phyloP scores from a whole-genome alignment of 2,329 filamentous ascomycete species.

The Lachnellula cervina region DNA sequence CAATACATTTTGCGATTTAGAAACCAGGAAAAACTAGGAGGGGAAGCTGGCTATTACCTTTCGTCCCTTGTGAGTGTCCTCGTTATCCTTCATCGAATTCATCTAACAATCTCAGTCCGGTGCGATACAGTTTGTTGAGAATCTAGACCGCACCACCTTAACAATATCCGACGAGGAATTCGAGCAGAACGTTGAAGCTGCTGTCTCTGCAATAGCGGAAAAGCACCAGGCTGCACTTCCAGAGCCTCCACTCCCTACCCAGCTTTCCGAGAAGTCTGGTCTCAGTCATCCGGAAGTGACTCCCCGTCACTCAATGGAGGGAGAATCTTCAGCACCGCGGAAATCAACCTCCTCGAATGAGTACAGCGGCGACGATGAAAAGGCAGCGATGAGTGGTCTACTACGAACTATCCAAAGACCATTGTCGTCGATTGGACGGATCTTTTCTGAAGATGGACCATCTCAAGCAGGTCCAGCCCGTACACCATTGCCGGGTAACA shows the following conservation, averaged over 20 bases:
- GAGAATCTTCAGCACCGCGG: conserved; percentile 52
- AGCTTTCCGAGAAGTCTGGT: conserved; percentile 41
- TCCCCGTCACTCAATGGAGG: conserved; percentile 54
- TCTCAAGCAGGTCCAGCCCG: conserved; percentile 34
- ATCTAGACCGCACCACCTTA: conserved; percentile 85
- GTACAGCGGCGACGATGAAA: conserved; percentile 59
- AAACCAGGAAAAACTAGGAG: conserved; percentile 93
- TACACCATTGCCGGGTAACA: conserved; percentile 43
- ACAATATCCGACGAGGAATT: conserved; percentile 96
- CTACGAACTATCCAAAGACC: conserved; percentile 88
- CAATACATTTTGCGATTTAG: conserved; percentile 97
- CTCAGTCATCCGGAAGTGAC: conserved; percentile 53
- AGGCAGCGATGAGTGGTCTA: conserved; percentile 76
- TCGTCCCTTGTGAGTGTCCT: conserved; percentile 70
- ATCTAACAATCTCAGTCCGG: conserved; percentile 61
- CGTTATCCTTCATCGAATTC: neutral
- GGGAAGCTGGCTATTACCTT: conserved; percentile 97
- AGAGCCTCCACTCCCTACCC: conserved; percentile 32
- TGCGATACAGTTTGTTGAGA: conserved; percentile 94
- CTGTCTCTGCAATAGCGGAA: conserved; percentile 92
- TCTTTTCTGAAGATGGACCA: conserved; percentile 70
- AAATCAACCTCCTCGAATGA: conserved; percentile 52
- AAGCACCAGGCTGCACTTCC: conserved; percentile 63
- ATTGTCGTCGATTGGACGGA: conserved; percentile 84
- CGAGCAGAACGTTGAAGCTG: conserved; percentile 90